Conservation (phyloP, 1,284 basidiomycete species). For the Heliocybe sulcata region DNA sequence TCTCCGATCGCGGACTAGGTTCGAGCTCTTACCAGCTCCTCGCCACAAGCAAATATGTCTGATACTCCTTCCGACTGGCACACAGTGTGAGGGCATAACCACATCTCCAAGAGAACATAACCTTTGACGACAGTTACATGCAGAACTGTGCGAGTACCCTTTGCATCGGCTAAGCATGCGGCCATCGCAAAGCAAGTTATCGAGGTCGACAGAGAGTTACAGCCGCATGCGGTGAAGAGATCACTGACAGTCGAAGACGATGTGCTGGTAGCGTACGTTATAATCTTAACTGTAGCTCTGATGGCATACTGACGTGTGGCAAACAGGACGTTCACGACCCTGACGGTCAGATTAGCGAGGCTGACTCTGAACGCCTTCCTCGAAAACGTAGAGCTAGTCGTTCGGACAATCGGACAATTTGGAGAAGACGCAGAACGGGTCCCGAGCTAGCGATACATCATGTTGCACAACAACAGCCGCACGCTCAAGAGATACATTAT, state of each 20-base stretch:
- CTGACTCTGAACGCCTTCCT: conserved; percentile 79
- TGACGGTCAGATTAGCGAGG: conserved; percentile 79
- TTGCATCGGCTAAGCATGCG: conserved; percentile 67
- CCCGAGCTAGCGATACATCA: background rate
- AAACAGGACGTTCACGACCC: conserved; percentile 62
- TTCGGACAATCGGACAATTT: conserved; percentile 78
- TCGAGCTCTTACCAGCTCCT: background rate
- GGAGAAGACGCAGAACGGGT: conserved; percentile 41
- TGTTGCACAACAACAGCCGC: background rate
- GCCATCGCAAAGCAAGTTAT: conserved; percentile 73
- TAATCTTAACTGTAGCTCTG: conserved; percentile 1
- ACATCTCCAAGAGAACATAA: no score
- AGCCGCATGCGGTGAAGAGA: conserved; percentile 71
- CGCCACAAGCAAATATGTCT: background rate
- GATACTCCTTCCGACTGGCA: background rate
- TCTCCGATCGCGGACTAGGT: background rate
- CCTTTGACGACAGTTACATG: no score
- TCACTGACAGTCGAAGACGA: conserved; percentile 58
- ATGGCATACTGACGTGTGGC: conserved; percentile 8
- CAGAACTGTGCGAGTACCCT: conserved; percentile 74
- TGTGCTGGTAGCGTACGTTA: conserved; percentile 59
- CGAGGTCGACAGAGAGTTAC: conserved; percentile 80
- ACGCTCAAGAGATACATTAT: background rate
- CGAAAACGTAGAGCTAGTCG: conserved; percentile 80
- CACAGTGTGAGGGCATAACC: background rate